Conservation (phyloP, 2,329 filamentous ascomycete species). For the Aspergillus sp. region DNA sequence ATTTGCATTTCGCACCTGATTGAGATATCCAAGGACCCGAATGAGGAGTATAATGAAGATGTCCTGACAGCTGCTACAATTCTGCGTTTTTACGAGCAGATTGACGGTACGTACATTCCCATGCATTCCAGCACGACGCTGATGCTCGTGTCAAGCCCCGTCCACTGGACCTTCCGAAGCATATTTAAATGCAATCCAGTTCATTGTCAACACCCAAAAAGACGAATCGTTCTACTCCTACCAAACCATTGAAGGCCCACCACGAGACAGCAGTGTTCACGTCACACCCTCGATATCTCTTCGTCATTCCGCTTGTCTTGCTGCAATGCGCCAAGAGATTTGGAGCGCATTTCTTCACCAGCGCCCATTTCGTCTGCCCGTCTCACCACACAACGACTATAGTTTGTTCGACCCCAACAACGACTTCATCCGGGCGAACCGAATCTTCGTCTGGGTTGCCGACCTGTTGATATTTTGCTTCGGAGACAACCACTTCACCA, state of each 20-base stretch:
- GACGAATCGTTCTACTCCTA: constrained; percentile 1
- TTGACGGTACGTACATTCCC: constrained; percentile 48
- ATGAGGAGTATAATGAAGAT: constrained; percentile 50
- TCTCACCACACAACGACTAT: constrained; percentile 54
- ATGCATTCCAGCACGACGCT: constrained; percentile 45
- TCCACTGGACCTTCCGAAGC: constrained; percentile 18
- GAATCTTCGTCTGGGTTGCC: constrained; percentile 60
- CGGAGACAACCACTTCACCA: constrained; percentile 16
- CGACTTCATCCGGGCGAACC: constrained; percentile 61
- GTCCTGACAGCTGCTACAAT: constrained; percentile 58
- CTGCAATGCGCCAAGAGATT: constrained; percentile 48
- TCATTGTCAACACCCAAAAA: constrained; percentile 8
- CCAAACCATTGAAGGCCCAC: constrained; percentile 16
- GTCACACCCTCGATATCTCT: constrained; percentile 27
- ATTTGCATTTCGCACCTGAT: constrained; percentile 20
- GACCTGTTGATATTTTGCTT: constrained; percentile 66
- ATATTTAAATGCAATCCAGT: constrained; percentile 16
- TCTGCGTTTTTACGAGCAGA: constrained; percentile 58
- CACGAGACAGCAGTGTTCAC: constrained; percentile 10
- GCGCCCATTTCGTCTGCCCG: constrained; percentile 51
- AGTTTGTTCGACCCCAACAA: constrained; percentile 49
- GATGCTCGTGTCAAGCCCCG: no score
- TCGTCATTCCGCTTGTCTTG: constrained; percentile 43
- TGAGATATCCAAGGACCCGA: constrained; percentile 31
- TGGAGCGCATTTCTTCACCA: constrained; percentile 45